These are phyloP conservation scores for Fonsecaea multimorphosa DNA, from an alignment of 2,329 filamentous ascomycete species.

Conservation along the genomic window DNA sequence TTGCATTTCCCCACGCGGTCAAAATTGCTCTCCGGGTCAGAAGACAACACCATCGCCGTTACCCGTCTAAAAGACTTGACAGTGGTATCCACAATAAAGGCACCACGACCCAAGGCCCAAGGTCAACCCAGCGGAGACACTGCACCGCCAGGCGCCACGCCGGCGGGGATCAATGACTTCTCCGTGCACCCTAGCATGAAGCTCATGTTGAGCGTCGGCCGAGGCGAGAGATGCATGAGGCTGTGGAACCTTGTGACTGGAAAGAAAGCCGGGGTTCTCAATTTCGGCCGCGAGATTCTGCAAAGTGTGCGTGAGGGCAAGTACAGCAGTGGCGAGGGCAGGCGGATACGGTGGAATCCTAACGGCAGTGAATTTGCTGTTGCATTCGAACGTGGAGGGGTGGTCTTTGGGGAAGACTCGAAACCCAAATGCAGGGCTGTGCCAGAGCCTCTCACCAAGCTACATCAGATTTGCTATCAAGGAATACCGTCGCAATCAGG, in stretches of 20 bases:
- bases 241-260: constrained; percentile 97
- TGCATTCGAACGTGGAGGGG: constrained; percentile 81
- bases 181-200: constrained; percentile 96
- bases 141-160: constrained; percentile 77
- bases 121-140: constrained; percentile 90
- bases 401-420: constrained; percentile 82
- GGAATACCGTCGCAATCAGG: constrained; percentile 51
- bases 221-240: constrained; percentile 87
- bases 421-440: constrained; percentile 76
- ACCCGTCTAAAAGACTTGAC: constrained; percentile 89
- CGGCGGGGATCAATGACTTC: constrained; percentile 91
- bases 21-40: constrained; percentile 85
- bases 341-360: constrained; percentile 79
- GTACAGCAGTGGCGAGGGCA: constrained; percentile 79
- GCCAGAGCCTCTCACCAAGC: constrained; percentile 72
- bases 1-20: constrained; percentile 82
- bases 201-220: constrained; percentile 90
- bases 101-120: constrained; percentile 77
- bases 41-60: constrained; percentile 90
- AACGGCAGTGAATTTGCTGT: constrained; percentile 84
- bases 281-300: constrained; percentile 77
- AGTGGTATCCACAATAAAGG: constrained; percentile 84
- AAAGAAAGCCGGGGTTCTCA: constrained; percentile 91
- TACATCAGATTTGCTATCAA: constrained; percentile 82
- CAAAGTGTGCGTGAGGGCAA: constrained; percentile 76